phyloP scores from a whole-genome alignment of 1,139 yeast species.

The Yarrowia galli region DNA sequence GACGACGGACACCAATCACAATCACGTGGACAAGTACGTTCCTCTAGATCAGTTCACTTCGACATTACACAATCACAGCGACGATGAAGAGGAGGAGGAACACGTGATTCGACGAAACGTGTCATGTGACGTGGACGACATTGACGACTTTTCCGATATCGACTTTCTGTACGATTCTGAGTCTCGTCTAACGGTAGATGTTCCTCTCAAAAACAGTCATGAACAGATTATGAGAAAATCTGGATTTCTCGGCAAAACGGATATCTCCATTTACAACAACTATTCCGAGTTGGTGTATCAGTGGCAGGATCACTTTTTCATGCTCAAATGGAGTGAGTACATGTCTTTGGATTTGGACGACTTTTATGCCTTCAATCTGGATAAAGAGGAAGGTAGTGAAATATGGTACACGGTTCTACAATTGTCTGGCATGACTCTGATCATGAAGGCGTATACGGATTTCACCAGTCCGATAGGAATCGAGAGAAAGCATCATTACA shows the following conservation, averaged over 20 bases:
- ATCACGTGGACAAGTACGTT: not conserved
- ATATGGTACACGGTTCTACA: constrained; percentile 16
- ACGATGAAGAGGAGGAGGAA: constrained; percentile 5
- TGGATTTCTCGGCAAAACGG: not conserved
- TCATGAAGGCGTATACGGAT: constrained; percentile 15
- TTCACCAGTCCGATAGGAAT: constrained; percentile 20
- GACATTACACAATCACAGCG: not conserved
- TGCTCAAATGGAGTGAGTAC: constrained; percentile 6
- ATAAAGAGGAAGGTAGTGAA: not conserved
- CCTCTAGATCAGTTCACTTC: not conserved
- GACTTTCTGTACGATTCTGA: constrained; percentile 15
- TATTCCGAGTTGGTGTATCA: constrained; percentile 4
- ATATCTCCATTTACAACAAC: constrained; percentile 19
- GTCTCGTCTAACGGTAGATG: not conserved
- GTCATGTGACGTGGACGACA: not conserved
- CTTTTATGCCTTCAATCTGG: not conserved
- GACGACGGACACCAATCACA: too few relatives aligned
- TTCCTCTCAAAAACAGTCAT: not conserved
- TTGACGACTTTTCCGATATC: not conserved
- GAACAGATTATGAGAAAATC: not conserved
- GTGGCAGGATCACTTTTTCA: constrained; percentile 7
- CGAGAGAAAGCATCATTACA: constrained; percentile 12
- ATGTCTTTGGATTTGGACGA: not conserved
- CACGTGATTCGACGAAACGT: not conserved
- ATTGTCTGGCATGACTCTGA: not conserved